Base-by-base conservation (phyloP, 2,329 filamentous ascomycete genomes). In the Beauveria varroae region DNA sequence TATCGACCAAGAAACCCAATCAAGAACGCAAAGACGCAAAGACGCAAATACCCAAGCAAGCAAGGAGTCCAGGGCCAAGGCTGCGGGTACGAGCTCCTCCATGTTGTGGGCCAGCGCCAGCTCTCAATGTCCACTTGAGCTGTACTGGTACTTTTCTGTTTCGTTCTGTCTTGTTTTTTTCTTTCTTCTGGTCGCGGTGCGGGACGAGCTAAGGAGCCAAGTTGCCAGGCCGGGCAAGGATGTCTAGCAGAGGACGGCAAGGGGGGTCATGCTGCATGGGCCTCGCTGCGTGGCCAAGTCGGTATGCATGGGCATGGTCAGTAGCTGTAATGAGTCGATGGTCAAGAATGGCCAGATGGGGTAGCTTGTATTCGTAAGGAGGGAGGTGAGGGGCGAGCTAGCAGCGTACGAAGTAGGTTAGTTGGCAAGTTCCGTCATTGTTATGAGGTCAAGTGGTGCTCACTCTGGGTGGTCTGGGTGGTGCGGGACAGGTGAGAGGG, bases 61-160 rank as follows among this genome's bases (percentile, higher is more conserved):
- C 28, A 37, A 14, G 34, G 44, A 37, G 34, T 37, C 12, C 34
- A 37, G 34, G 57, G 37, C 49, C 57, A 60, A 60, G 57, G 40
- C 47, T 60, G 57, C 57, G 57, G 49, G 49, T 60, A 60, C 57
- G 18, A 59, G 57, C 37, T 53, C 47, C 57, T 59, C 47, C n/a
- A n/a, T 9, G 26, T 18, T 53, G 57, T 58, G 57, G 57, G 37
- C 57, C 24, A 16, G 37, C 5, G 14, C 57, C 50, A 53, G 57
- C 57, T 60, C 46, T 46, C 7, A 12, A 41, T 60, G 46, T 28
- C 30, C 55, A 58, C 44, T 18, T 58, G 30, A 51, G 46, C 51
- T 54, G 47, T 22, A n/a, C 34, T 58, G 44, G 22, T 51, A 22
- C 30, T 41, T 52, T 26, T 46, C 40, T 54, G 30, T 52, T 37